These are phyloP conservation scores for Acidomyces sp. DNA, from an alignment of 495 filamentous ascomycete species.

Conservation along the genomic window DNA sequence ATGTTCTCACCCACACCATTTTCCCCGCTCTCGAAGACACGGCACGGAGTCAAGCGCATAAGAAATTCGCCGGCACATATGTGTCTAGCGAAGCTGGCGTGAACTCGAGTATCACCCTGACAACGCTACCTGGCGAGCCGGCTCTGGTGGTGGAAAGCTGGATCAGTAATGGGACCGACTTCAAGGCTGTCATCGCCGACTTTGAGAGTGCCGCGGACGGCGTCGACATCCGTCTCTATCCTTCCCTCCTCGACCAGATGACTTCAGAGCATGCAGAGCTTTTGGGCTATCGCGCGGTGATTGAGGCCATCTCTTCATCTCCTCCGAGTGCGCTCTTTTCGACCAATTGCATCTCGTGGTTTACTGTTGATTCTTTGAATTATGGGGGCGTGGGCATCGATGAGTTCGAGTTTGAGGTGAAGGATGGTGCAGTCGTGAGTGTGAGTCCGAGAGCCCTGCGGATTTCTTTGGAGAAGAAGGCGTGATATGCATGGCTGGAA, in stretches of 20 bases:
- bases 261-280: background rate
- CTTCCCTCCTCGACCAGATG: slow-evolving; percentile 3
- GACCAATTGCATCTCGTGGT: slow-evolving; percentile 7
- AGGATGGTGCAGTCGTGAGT: slow-evolving; percentile 1
- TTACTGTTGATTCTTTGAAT: background rate
- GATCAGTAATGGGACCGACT: slow-evolving; percentile 38
- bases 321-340: slow-evolving; percentile 7
- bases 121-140: slow-evolving; percentile 28
- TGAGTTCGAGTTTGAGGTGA: slow-evolving; percentile 7
- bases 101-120: slow-evolving; percentile 27
- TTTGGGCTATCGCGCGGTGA: slow-evolving; percentile 1
- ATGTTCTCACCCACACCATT: slow-evolving; percentile 26
- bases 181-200: slow-evolving; percentile 22
- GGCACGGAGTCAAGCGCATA: slow-evolving; percentile 33
- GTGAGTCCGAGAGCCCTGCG: slow-evolving; percentile 2
- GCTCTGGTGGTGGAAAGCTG: slow-evolving; percentile 38
- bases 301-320: background rate
- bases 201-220: background rate
- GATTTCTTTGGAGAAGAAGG: background rate
- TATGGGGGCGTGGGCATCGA: slow-evolving; percentile 11
- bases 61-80: slow-evolving; percentile 35
- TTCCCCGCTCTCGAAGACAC: slow-evolving; percentile 34
- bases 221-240: slow-evolving; percentile 3
- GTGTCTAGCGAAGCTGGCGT: slow-evolving; percentile 7
- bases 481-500: too few relatives aligned